phyloP scores from a whole-genome alignment of 495 filamentous ascomycete genomes.

The Neurospora discreta region DNA sequence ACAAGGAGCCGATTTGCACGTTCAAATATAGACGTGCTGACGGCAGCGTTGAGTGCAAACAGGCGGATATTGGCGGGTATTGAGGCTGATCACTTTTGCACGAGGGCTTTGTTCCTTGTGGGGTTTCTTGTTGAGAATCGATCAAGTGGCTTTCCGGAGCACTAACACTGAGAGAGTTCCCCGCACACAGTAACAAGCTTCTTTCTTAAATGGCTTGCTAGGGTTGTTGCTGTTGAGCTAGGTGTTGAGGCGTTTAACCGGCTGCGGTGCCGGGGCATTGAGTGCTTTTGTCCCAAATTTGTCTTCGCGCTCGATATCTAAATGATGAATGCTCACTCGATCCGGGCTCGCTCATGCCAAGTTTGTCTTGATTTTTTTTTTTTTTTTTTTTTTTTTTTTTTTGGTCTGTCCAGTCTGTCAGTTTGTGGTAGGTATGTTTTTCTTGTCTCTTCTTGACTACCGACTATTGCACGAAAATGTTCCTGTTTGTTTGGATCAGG shows the following conservation, averaged over 20 bases:
- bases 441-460: neutral
- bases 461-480: neutral
- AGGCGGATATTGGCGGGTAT: neutral
- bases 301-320: neutral
- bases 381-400: neutral
- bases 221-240: neutral
- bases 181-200: neutral
- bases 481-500: neutral
- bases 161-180: neutral
- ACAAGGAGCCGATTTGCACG: neutral
- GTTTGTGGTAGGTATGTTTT: neutral
- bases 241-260: neutral
- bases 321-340: neutral
- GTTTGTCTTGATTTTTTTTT: neutral
- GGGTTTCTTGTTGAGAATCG: neutral
- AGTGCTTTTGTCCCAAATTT: neutral
- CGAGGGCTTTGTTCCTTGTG: neutral
- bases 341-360: neutral
- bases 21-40: conserved; percentile 13
- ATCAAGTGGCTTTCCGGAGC: neutral
- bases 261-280: neutral
- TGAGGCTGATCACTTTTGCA: neutral
- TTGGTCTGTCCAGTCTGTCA: neutral
- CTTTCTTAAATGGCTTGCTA: neutral
- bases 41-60: conserved; percentile 1